Percentiles rank a stretch among this genome's conserved stretches.
Conservation (phyloP, 352 stramenopile species). For the Pythium scleroteichum region DNA sequence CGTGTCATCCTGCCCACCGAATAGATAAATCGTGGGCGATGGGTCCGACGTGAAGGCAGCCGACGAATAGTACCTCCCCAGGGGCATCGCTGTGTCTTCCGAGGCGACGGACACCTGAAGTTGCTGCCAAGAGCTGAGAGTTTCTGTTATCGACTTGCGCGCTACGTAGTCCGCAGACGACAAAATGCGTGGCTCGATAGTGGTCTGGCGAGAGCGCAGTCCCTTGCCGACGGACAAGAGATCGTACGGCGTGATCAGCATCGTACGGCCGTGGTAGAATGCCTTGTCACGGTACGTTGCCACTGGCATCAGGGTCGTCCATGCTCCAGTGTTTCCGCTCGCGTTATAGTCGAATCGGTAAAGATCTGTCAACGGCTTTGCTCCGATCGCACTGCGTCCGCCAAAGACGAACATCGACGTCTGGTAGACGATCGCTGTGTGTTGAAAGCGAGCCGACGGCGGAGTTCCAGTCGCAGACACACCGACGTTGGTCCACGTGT, state of each 20-base stretch:
- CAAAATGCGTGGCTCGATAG: slow-evolving; percentile 27
- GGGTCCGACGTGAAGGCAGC: slow-evolving; percentile 33
- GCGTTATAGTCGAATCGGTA: slow-evolving; percentile 64
- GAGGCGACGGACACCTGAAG: slow-evolving; percentile 20
- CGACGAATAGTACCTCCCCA: slow-evolving; percentile 48
- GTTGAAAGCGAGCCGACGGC: slow-evolving; percentile 54
- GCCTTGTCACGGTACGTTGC: slow-evolving; percentile 10
- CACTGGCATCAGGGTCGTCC: slow-evolving; percentile 42
- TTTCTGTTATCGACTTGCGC: slow-evolving; percentile 43
- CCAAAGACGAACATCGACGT: slow-evolving; percentile 76
- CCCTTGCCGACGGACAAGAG: slow-evolving; percentile 43
- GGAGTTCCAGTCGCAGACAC: slow-evolving; percentile 30
- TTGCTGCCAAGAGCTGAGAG: slow-evolving; percentile 37
- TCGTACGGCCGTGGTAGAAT: slow-evolving; percentile 37
- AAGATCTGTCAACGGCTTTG: slow-evolving; percentile 45
- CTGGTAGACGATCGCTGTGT: slow-evolving; percentile 56
- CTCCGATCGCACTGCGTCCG: slow-evolving; percentile 36
- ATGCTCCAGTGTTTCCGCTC: slow-evolving; percentile 29
- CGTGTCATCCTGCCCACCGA: slow-evolving; percentile 74
- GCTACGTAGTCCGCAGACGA: slow-evolving; percentile 35
- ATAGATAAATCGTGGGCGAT: slow-evolving; percentile 42
- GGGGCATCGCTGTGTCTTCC: slow-evolving; percentile 11
- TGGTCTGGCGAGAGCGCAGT: slow-evolving; percentile 26
- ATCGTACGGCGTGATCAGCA: slow-evolving; percentile 52
- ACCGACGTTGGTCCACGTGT: slow-evolving; percentile 53